Percentiles rank a stretch among this genome's conserved stretches.
phyloP scores from a whole-genome alignment of 192 early-diverging fungal species.

The Backusella luteola region DNA sequence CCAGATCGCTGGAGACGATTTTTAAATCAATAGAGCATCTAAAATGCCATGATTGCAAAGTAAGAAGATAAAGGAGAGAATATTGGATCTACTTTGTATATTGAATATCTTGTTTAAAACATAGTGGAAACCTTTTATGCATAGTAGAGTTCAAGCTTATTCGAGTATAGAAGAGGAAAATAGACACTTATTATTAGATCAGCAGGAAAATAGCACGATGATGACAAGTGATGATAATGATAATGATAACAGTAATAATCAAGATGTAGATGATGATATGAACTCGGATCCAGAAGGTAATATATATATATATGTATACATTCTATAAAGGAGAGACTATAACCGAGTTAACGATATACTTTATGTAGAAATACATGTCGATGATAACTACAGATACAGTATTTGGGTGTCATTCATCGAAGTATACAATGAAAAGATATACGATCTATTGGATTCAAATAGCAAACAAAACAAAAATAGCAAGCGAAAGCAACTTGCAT shows the following conservation, averaged over 20 bases:
- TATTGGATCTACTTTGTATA: too few species aligned
- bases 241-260: neutral
- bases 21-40: conserved; percentile 45
- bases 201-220: neutral
- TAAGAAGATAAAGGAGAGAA: conserved; percentile 24
- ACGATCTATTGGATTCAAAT: conserved; percentile 69
- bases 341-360: neutral
- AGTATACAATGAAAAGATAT: conserved; percentile 85
- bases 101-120: neutral
- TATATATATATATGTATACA: neutral
- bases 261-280: neutral
- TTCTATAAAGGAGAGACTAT: neutral
- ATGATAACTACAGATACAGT: conserved; percentile 66
- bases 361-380: neutral
- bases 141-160: conserved; percentile 31
- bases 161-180: conserved; percentile 24
- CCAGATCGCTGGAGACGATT: conserved; percentile 54
- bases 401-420: conserved; percentile 90
- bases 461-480: conserved; percentile 5
- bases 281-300: neutral
- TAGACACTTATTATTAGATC: conserved; percentile 11
- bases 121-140: conserved; percentile 36
- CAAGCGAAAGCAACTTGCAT: conserved; percentile 31
- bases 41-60: neutral
- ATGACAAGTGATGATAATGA: neutral